A percentile compares a stretch with the other conserved stretches of the same genome.
These are phyloP conservation scores for Acanthamoeba triangularis DNA, from an alignment of 208 protist species.

Conservation along the genomic window DNA sequence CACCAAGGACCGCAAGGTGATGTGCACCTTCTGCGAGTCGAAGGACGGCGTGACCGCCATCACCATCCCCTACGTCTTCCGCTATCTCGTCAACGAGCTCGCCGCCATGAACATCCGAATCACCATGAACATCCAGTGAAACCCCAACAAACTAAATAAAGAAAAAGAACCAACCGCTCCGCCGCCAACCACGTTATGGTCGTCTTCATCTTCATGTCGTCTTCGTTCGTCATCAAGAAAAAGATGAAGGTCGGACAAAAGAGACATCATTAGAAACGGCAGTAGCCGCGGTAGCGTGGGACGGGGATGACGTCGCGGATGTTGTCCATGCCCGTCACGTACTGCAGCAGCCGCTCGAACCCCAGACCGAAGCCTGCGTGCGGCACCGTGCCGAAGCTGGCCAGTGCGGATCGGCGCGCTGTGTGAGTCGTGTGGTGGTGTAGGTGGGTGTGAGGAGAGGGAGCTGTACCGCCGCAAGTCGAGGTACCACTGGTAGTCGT, in stretches of 20 bases:
- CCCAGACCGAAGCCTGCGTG: constrained; percentile 92
- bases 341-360: constrained; percentile 87
- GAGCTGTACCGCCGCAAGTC: constrained; percentile 90
- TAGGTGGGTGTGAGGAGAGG: not conserved
- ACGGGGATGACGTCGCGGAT: constrained; percentile 88
- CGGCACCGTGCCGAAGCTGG: constrained; percentile 80
- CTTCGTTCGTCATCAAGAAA: not conserved
- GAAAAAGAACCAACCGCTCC: not conserved
- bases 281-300: constrained; percentile 80
- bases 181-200: not conserved
- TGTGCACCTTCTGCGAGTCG: constrained; percentile 80
- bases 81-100: constrained; percentile 94
- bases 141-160: not conserved
- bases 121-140: constrained; percentile 82
- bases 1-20: not conserved
- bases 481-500: constrained; percentile 86
- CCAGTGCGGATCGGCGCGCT: not conserved
- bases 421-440: not conserved
- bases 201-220: not conserved
- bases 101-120: constrained; percentile 94
- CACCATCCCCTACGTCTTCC: constrained; percentile 92
- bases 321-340: constrained; percentile 85
- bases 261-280: constrained; percentile 71
- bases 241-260: not conserved
- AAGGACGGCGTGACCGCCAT: constrained; percentile 77